These are phyloP conservation scores for Candida namnaoensis DNA, from an alignment of 805 yeast species.

Conservation along the genomic window DNA sequence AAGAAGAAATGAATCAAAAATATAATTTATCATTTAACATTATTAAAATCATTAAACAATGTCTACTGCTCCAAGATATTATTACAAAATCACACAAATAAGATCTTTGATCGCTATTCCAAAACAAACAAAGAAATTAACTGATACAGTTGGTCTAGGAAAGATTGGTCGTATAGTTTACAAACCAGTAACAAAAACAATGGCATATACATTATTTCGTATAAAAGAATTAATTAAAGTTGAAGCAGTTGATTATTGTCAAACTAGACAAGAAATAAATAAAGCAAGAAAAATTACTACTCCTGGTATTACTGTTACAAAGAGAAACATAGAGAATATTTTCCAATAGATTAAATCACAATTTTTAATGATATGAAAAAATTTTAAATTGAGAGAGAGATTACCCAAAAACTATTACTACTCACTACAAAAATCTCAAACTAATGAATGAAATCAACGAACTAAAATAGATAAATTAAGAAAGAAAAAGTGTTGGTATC, in stretches of 20 bases:
- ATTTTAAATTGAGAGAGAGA: too few species aligned
- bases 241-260: slow-evolving; percentile 51
- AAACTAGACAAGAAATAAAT: slow-evolving; percentile 45
- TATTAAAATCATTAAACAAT: too few species aligned
- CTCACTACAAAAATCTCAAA: too few species aligned
- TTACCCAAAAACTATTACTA: neutral
- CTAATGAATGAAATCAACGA: too few species aligned
- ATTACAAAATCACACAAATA: slow-evolving; percentile 60
- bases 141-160: slow-evolving; percentile 65
- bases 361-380: neutral
- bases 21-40: too few species aligned
- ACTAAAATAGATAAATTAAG: too few species aligned
- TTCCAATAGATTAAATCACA: neutral
- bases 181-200: slow-evolving; percentile 63
- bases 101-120: slow-evolving; percentile 88
- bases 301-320: slow-evolving; percentile 48
- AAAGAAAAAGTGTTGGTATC: neutral
- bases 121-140: slow-evolving; percentile 50
- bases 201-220: slow-evolving; percentile 76
- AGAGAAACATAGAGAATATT: slow-evolving; percentile 18
- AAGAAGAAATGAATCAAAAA: too few species aligned
- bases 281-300: slow-evolving; percentile 42
- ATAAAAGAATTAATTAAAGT: slow-evolving; percentile 85
- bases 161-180: slow-evolving; percentile 68
- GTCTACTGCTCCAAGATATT: neutral